These are phyloP conservation scores for Blastocladiella britannica DNA, from an alignment of 192 early-diverging fungal genomes.

Conservation along the genomic window DNA sequence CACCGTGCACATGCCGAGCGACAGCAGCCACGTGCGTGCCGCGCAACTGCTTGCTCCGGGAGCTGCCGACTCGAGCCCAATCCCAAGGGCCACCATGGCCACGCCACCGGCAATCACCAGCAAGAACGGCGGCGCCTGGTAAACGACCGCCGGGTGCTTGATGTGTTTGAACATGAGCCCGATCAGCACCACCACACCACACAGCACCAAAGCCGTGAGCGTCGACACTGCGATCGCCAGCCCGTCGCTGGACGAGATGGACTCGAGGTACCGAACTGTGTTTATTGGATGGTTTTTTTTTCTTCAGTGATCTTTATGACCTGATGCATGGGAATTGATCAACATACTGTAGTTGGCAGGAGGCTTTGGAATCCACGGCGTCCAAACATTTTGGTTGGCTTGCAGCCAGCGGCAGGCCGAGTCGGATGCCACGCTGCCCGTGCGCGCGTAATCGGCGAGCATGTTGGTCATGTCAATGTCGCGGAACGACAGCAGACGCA, in stretches of 20 bases:
- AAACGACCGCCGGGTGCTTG: not conserved
- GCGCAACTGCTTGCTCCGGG: not conserved
- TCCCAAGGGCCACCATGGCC: not conserved
- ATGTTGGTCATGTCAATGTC: not conserved
- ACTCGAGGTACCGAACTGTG: not conserved
- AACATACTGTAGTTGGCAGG: not conserved
- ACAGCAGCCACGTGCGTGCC: not conserved
- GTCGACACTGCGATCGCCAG: not conserved
- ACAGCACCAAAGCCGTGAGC: not conserved
- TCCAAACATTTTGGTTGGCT: not conserved
- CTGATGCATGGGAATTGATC: not conserved
- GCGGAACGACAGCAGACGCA: not conserved
- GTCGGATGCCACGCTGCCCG: not conserved
- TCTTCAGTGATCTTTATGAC: too few species aligned
- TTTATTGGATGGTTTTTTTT: too few species aligned
- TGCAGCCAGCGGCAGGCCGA: not conserved
- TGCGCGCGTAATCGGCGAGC: not conserved
- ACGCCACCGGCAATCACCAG: not conserved
- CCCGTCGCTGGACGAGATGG: not conserved
- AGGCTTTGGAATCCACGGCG: not conserved
- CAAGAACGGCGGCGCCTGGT: not conserved
- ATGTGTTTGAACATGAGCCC: not conserved
- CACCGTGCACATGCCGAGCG: not conserved
- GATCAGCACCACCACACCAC: not conserved
- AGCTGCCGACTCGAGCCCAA: not conserved